A percentile compares a stretch with the other conserved stretches of the same genome.
Conservation (phyloP, 495 filamentous ascomycete species). For the Penicillium desertorum region DNA sequence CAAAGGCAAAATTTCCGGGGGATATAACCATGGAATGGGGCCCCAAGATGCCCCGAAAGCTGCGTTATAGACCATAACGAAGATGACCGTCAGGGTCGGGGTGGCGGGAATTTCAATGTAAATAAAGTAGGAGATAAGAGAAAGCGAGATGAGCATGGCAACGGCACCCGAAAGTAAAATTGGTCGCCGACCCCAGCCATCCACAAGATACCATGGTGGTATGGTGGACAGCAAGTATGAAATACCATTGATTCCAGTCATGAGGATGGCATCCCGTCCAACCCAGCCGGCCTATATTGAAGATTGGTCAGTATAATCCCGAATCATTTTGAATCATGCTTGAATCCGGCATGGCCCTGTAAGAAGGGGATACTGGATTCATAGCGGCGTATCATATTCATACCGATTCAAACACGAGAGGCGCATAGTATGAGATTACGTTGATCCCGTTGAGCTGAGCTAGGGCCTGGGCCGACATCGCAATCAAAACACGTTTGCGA, state of each 20-base stretch:
- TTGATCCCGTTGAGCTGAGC: slow-evolving; percentile 99
- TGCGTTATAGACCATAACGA: slow-evolving; percentile 98
- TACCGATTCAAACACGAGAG: slow-evolving; percentile 84
- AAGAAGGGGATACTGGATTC: too few relatives aligned
- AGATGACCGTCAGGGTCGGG: slow-evolving; percentile 80
- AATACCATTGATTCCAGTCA: slow-evolving; percentile 96
- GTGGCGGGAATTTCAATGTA: slow-evolving; percentile 78
- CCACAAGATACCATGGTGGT: slow-evolving; percentile 96
- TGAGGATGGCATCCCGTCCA: slow-evolving; percentile 86
- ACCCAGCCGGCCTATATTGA: slow-evolving; percentile 69
- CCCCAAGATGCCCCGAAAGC: slow-evolving; percentile 99
- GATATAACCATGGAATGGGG: slow-evolving; percentile 96
- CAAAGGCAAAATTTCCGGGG: slow-evolving; percentile 92
- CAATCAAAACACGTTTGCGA: slow-evolving; percentile 88
- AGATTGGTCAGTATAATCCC: slow-evolving; percentile 2
- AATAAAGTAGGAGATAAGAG: slow-evolving; percentile 92
- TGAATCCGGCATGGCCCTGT: too few relatives aligned
- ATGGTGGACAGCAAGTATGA: slow-evolving; percentile 88
- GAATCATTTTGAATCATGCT: neutral
- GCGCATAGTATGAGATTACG: slow-evolving; percentile 98
- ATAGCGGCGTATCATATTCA: neutral
- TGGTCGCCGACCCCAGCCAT: slow-evolving; percentile 83
- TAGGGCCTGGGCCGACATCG: slow-evolving; percentile 96
- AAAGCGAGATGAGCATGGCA: slow-evolving; percentile 88
- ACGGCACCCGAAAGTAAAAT: slow-evolving; percentile 91